Percentiles rank a stretch among this genome's conserved stretches.
Evolutionary conservation across 345 rosid species (phyloP).

Genomic region (Hypericum androsaemum): DNA sequence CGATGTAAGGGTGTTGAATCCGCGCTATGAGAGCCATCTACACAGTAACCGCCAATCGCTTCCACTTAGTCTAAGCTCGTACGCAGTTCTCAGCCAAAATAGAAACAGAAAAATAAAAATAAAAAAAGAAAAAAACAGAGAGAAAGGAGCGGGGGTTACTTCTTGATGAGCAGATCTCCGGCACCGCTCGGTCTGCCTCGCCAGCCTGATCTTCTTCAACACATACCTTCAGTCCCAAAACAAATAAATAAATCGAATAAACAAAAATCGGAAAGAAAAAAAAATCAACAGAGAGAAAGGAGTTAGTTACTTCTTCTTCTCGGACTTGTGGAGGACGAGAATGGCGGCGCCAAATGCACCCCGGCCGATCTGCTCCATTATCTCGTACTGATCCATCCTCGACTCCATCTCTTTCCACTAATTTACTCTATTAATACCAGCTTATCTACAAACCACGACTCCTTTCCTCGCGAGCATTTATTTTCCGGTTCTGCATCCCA

Average conservation of each 20-base stretch:
- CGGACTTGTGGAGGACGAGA: conserved; percentile 80
- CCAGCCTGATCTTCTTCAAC: conserved; percentile 95
- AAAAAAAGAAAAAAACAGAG: conserved; percentile 2
- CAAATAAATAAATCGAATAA: neutral
- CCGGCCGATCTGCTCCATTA: too few relatives aligned
- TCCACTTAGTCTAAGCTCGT: too few relatives aligned
- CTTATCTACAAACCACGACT: too few relatives aligned
- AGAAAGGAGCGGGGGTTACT: conserved; percentile 22
- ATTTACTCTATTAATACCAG: too few relatives aligned
- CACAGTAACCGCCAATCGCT: conserved; percentile 3
- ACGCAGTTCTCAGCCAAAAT: neutral
- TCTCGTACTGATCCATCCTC: too few relatives aligned
- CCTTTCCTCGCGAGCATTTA: too few relatives aligned
- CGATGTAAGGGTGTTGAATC: conserved; percentile 82
- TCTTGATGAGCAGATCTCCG: conserved; percentile 98
- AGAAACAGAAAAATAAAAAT: neutral
- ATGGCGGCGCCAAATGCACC: conserved; percentile 75
- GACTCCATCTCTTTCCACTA: too few relatives aligned
- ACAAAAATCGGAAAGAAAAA: neutral
- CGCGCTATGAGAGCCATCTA: conserved; percentile 94
- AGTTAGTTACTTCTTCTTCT: conserved; percentile 63
- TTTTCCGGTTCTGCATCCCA: too few relatives aligned
- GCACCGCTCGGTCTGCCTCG: conserved; percentile 92
- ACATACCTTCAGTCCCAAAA: conserved; percentile 56
- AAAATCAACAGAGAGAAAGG: neutral